Base-by-base conservation (phyloP, 1,284 basidiomycete genomes). In the Fomitopsis betulina region DNA sequence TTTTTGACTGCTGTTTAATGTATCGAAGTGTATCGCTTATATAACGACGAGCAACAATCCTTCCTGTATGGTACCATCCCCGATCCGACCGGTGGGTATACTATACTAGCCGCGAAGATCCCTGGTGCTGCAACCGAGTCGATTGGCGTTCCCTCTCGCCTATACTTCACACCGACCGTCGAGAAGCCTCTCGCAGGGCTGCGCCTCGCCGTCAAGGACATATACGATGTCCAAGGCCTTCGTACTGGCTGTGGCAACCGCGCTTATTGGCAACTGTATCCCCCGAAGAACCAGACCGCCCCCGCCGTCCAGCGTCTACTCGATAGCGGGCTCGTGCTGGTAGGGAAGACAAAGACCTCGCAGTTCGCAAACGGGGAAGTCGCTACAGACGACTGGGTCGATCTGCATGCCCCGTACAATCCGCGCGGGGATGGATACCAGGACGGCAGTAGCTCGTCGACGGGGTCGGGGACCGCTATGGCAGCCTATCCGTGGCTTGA, bases 311-410 rank as follows among this genome's bases (percentile, higher is more conserved):
- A 78, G 61, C 73, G 73, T 13, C 74, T 84, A 9, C 67, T 82
- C 47, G 72, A 74, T 54, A 73, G 78, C 54, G 82, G 82, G 15
- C 78, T 79, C 17, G 69, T 78, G 15, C 72, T 82, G 58, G 73
- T 84, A 5, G 81, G 80, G 35, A 81, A 80, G 63, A 78, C 79
- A 4, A 81, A 80, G 60, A 80, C 79, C 3, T 80, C 79, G 10
- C 80, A 82, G 63, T 84, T 84, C 60, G 81, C 82, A 12, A 82
- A 82, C 60, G 81, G 80, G 5, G 79, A 82, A 39, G 69, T 73
- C 17, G 80, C 81, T 1, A 83, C 81, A 58, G 77, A 75, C 64
- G 76, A 78, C 60, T 83, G 78, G 73, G 73, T 77, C n/a, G 81
- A 83, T 62, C 73, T 79, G 19, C 73, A 79, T 38, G 79, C 79